Base-by-base conservation (phyloP, 176 grass and related monocot species). In the Hordeum marinum region DNA sequence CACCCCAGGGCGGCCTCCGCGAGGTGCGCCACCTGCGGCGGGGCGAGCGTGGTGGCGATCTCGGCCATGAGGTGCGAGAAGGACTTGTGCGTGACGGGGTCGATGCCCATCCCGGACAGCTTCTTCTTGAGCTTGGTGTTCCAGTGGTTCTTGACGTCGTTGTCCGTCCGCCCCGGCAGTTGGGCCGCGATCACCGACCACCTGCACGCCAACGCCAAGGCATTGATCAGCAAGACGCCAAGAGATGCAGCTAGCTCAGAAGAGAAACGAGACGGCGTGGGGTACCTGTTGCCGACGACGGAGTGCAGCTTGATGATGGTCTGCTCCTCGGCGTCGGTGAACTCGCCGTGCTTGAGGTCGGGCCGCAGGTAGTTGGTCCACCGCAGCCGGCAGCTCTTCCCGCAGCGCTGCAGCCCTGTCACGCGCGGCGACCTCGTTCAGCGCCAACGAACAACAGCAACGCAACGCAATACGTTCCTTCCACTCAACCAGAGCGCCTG, bases 91-190 rank as follows among this genome's bases (percentile, higher is more conserved):
- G 96, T 98, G 58, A 98, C 84, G 23, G 96, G 96, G 55, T 98
- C 96, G 79, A 98, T 98, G 65, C 96, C 96, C 96, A 98, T 98
- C 77, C 96, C 91, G 17, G 96, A 94, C 37, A 98, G 88, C 80
- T 98, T 98, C 85, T 96, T 98, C 96, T 95, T 98, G 32, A 98
- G 89, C 89, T 98, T 98, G 25, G 93, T 99, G 86, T 99, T 99
- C 96, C 96, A 99, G 89, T 99, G 96, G 88, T 99, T 99, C 96
- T 99, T 99, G 48, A 99, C 96, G 83, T 99, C 93, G 90, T 96
- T 99, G 88, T 99, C 96, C 11, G 96, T 99, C 32, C 96, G 86
- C 37, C 96, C 96, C 3, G 86, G 87, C 14, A 99, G 75, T 84
- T 99, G 96, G 62, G 91, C 96, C 8, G 96, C 93, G 73, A 99